Evolutionary conservation across 352 stramenopile genomes (phyloP).

Genomic region (Globisporangium mamillatum): DNA sequence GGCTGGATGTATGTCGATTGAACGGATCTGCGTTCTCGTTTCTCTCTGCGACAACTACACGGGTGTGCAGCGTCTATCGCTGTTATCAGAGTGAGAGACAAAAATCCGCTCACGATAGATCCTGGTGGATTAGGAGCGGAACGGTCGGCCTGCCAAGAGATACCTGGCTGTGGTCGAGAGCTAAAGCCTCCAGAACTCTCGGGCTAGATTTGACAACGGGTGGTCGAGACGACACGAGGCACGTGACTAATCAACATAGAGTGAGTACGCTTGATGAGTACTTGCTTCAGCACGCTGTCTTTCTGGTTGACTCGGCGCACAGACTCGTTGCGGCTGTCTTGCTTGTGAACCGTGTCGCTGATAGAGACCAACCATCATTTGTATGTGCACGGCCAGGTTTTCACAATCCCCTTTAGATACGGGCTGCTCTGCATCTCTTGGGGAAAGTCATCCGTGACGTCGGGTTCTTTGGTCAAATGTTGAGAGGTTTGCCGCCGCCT

Average conservation of each 20-base stretch:
- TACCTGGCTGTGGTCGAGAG: background rate
- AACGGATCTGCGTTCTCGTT: background rate
- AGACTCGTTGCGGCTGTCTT: background rate
- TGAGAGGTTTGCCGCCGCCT: too few species aligned
- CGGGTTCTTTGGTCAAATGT: too few species aligned
- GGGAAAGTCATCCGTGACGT: too few species aligned
- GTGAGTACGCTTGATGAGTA: background rate
- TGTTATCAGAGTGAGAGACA: background rate
- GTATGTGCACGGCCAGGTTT: too few species aligned
- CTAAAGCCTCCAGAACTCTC: background rate
- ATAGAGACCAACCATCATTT: background rate
- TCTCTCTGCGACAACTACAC: background rate
- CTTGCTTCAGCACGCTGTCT: background rate
- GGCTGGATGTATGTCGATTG: background rate
- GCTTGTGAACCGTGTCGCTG: background rate
- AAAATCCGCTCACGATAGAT: background rate
- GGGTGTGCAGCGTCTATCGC: background rate
- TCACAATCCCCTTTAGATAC: background rate
- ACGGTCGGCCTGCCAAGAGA: background rate
- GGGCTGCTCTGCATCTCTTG: background rate
- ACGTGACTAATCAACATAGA: background rate
- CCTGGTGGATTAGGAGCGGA: background rate
- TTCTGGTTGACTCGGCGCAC: background rate
- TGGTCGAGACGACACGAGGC: background rate
- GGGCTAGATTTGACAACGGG: background rate